Evolutionary conservation across 1,284 basidiomycete genomes (phyloP), one percentile per base, ranked within the genome.

Genomic region (Trametes polyzona): DNA sequence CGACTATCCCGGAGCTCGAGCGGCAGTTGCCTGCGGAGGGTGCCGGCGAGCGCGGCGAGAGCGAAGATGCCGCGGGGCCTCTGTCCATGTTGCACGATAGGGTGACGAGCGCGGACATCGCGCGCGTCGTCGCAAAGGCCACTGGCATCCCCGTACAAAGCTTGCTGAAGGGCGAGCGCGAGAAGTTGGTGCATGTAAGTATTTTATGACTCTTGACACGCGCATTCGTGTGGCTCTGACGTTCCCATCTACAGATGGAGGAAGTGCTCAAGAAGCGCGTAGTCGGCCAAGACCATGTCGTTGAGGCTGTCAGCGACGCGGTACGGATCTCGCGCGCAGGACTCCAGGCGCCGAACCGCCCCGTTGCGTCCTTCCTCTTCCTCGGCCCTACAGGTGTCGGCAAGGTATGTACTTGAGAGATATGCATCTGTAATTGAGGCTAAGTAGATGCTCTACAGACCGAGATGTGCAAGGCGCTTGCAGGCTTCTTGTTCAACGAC

Each of bases 111-210:
- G 88, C 88, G 67, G 94, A 96, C 70, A 95, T 97, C 56, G 87
- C 95, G 0, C 78, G 90, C 5, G 95, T 97, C 17, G 88, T 95
- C 5, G 92, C 91, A n/a, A 90, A 88, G 69, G 82, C 90, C 1
- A 97, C 95, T 0, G 95, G 95, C 14, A 95, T 98, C 37, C 95
- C 96, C 0, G 93, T 96, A 1, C 84, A 91, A 70, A 95, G 90
- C 65, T 74, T 98, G 52, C 74, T 97, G 63, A 92, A 93, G 70
- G 95, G 95, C 14, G 95, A 97, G 73, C 78, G 90, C 57, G 93
- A 97, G 70, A 92, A 92, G 62, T 78, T 98, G 27, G 86, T 97
- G n/a, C 87, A 95, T 75, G 91, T 92, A 63, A 55, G 87, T 78
- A 39, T 21, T 30, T 47, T 55, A 24, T 16, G 29, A 9, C 59